A percentile compares a stretch with the other conserved stretches of the same genome.
These are phyloP conservation scores for Rhytidhysteron rufulum DNA, from an alignment of 2,329 filamentous ascomycete genomes.

Conservation along the genomic window DNA sequence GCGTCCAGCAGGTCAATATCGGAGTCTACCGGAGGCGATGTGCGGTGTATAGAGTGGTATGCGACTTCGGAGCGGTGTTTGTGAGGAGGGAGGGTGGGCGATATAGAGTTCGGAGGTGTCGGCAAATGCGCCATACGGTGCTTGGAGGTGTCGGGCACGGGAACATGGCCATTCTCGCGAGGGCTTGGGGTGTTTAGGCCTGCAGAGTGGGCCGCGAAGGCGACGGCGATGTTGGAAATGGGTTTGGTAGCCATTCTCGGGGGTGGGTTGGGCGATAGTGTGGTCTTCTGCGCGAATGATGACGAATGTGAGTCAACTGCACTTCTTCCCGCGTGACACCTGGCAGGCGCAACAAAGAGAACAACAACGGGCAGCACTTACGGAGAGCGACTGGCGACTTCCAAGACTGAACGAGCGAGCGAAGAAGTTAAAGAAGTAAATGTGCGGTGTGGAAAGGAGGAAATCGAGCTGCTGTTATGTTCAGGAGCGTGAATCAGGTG, in stretches of 20 bases:
- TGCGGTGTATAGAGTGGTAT: constrained; percentile 43
- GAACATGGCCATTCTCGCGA: constrained; percentile 23
- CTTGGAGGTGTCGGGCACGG: constrained; percentile 8
- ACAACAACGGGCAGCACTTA: background rate
- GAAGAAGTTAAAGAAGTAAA: constrained; percentile 11
- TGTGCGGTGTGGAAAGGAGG: no score
- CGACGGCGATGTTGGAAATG: constrained; percentile 39
- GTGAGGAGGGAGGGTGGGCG: constrained; percentile 78
- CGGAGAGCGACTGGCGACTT: constrained; percentile 14
- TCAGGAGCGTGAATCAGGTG: no score
- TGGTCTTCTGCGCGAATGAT: constrained; percentile 1
- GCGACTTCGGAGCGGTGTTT: constrained; percentile 60
- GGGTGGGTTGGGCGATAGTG: background rate
- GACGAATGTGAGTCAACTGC: background rate
- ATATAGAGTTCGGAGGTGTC: constrained; percentile 94
- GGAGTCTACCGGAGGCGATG: constrained; percentile 63
- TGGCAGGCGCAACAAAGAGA: background rate
- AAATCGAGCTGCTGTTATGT: constrained; percentile 30
- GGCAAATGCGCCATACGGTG: constrained; percentile 56
- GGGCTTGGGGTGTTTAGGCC: constrained; percentile 23
- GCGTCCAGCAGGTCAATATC: constrained; percentile 81
- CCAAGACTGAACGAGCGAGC: constrained; percentile 12
- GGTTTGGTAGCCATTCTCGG: constrained; percentile 37
- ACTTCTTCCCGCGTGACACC: no score
- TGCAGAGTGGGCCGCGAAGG: constrained; percentile 31